Conservation (phyloP, 2,329 filamentous ascomycete genomes). For the Pseudopyrenochaeta lycopersici region DNA sequence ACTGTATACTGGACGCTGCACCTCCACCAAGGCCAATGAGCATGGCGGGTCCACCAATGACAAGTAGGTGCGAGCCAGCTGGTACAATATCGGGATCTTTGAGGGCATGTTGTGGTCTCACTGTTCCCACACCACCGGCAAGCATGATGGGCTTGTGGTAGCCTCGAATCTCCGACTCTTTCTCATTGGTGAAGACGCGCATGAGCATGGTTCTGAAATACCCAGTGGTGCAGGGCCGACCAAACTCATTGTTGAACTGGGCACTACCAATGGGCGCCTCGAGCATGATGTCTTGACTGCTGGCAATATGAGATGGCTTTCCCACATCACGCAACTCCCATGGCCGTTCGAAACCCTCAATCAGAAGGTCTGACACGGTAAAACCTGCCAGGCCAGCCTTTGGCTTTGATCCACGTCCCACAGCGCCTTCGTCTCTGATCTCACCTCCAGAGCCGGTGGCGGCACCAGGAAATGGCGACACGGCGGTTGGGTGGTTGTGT, state of each 20-base stretch:
- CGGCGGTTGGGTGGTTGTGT: slow-evolving; percentile 96
- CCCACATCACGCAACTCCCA: slow-evolving; percentile 90
- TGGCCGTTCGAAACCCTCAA: slow-evolving; percentile 81
- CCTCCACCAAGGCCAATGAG: slow-evolving; percentile 95
- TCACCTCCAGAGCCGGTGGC: slow-evolving; percentile 96
- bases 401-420: slow-evolving; percentile 89
- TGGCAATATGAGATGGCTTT: slow-evolving; percentile 89
- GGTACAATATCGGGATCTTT: slow-evolving; percentile 83
- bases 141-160: slow-evolving; percentile 99
- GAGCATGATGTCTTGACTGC: slow-evolving; percentile 95
- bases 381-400: slow-evolving; percentile 94
- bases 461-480: slow-evolving; percentile 91
- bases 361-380: slow-evolving; percentile 92
- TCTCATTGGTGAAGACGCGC: slow-evolving; percentile 67
- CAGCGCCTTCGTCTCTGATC: slow-evolving; percentile 93
- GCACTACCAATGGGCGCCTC: slow-evolving; percentile 96
- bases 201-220: slow-evolving; percentile 92
- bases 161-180: slow-evolving; percentile 77
- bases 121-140: slow-evolving; percentile 92
- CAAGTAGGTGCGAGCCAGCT: slow-evolving; percentile 88
- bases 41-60: slow-evolving; percentile 96
- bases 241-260: slow-evolving; percentile 98
- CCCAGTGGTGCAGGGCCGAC: slow-evolving; percentile 84
- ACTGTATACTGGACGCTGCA: slow-evolving; percentile 89
- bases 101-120: slow-evolving; percentile 87